Evolutionary conservation across 106 monocot genomes (phyloP).

Genomic region (Apostasia ramifera): DNA sequence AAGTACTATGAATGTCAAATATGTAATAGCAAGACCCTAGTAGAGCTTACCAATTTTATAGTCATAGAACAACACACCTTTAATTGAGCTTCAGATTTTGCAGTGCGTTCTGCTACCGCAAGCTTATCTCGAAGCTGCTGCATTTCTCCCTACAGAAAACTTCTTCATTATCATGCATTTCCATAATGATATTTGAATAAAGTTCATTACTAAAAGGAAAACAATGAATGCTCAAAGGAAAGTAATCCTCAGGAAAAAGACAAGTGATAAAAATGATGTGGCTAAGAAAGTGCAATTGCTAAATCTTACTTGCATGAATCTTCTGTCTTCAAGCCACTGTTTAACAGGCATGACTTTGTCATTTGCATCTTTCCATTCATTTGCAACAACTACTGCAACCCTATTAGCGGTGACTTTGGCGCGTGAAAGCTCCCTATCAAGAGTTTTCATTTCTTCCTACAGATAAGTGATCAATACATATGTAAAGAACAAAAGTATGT

Average conservation of each 20-base stretch:
- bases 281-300: too few relatives aligned
- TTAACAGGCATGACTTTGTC: constrained; percentile 92
- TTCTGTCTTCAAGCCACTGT: constrained; percentile 82
- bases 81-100: constrained; percentile 62
- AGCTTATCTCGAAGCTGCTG: constrained; percentile 82
- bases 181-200: neutral
- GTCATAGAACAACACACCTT: constrained; percentile 24
- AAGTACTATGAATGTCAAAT: too few relatives aligned
- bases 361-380: constrained; percentile 91
- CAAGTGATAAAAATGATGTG: too few relatives aligned
- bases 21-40: too few relatives aligned
- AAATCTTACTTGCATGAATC: constrained; percentile 28
- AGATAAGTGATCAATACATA: neutral
- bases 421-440: constrained; percentile 71
- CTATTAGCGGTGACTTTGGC: constrained; percentile 79
- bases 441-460: constrained; percentile 71
- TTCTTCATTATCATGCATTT: neutral
- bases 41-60: too few relatives aligned
- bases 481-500: too few relatives aligned
- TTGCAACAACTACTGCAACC: constrained; percentile 78
- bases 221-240: neutral
- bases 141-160: constrained; percentile 52
- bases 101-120: constrained; percentile 59
- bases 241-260: neutral
- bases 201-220: neutral